Base-by-base conservation (phyloP, 176 grass and related monocot genomes). In the Triticum aestivum region DNA sequence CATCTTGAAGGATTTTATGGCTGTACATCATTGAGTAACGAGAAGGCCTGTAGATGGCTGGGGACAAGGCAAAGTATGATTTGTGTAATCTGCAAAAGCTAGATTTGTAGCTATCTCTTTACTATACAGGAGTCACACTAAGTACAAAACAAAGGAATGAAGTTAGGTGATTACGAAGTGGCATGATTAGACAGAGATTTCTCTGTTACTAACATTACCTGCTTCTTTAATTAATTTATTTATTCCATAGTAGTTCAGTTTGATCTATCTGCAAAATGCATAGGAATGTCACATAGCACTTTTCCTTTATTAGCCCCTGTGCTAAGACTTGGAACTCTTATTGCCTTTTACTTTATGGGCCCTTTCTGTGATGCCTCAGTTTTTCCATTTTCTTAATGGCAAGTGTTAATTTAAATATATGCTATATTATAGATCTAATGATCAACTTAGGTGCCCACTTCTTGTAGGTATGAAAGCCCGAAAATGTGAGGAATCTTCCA, bases 401-500 rank as follows among this genome's bases (percentile, higher is more conserved):
- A 89, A 89, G 84, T 93, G 87, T 88, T 58, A 59, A 65, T 45
- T 86, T 87, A 84, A 86, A 91, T 82, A 78, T 72, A 81, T 75
- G 70, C 32, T 86, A 89, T 81, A 88, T 81, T 75, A 61, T 93
- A 91, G 89, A 85, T 89, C 71, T 89, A 89, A 93, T 91, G 84
- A 93, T 93, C 75, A 89, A 82, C 83, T 91, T 89, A 75, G 82
- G 49, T 88, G 88, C 70, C 59, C 80, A 69, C 85, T 91, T 86
- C 14, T 88, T 73, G 41, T 72, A 77, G 83, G 83, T 91, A 73
- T 88, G 82, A 94, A 91, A 81, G 86, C 38, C 73, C 26, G 45
- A 80, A 89, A 87, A 89, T 87, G 83, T 67, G 84, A 79, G 84
- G 94, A 89, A 93, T 96, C 91, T 93, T 87, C 81, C 82, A 89